Conservation (phyloP, 1,284 basidiomycete species). For the Tilletiopsis washingtonensis region DNA sequence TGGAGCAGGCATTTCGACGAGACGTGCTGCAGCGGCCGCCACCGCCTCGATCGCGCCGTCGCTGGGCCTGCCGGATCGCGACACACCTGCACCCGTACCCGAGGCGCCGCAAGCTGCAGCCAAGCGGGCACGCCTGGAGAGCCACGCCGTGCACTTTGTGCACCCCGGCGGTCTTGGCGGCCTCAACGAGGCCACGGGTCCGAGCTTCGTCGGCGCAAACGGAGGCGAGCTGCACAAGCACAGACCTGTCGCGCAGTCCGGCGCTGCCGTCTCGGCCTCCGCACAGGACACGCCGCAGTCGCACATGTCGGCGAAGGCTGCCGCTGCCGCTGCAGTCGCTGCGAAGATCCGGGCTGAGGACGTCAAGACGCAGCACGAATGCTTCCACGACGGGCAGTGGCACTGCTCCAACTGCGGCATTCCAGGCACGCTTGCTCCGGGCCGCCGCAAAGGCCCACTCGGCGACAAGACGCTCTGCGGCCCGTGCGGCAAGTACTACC, state of each 20-base stretch:
- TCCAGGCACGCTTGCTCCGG: conserved; percentile 32
- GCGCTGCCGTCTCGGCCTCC: neutral
- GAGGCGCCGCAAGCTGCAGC: conserved; percentile 5
- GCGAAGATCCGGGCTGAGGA: conserved; percentile 37
- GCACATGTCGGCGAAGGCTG: neutral
- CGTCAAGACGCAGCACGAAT: conserved; percentile 39
- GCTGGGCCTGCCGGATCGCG: conserved; percentile 11
- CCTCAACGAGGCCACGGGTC: conserved; percentile 21
- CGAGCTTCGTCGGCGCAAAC: conserved; percentile 19
- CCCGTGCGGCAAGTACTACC: conserved; percentile 65
- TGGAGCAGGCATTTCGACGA: conserved; percentile 8
- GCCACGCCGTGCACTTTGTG: conserved; percentile 36
- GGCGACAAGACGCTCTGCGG: conserved; percentile 87
- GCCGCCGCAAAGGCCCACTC: conserved; percentile 64
- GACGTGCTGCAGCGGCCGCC: conserved; percentile 37
- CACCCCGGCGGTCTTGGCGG: conserved; percentile 42
- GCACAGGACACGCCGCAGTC: neutral
- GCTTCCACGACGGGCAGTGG: conserved; percentile 43
- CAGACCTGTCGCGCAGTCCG: too few species aligned
- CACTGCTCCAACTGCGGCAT: conserved; percentile 46
- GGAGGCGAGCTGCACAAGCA: neutral
- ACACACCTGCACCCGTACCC: conserved; percentile 27
- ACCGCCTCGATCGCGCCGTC: conserved; percentile 21
- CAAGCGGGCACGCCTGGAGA: conserved; percentile 14
- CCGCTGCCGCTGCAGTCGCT: neutral